Percentiles rank a stretch among this genome's conserved stretches.
Evolutionary conservation across 768 basidiomycete species (phyloP).

Genomic region (Boletus tylopilopsis): DNA sequence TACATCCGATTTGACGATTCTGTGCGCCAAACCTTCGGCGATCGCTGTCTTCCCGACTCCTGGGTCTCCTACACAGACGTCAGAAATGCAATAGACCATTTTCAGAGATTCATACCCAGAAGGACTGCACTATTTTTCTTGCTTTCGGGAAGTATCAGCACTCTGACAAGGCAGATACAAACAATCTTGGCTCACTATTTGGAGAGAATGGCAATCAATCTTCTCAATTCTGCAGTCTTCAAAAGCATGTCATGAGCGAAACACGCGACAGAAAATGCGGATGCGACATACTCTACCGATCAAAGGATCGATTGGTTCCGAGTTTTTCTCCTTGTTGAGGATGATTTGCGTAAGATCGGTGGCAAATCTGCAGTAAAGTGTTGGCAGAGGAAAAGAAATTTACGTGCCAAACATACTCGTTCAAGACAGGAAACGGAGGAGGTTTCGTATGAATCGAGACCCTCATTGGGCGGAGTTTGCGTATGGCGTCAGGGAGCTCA

Average conservation of each 20-base stretch:
- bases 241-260: background rate
- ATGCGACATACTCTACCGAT: background rate
- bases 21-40: background rate
- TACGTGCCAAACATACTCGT: background rate
- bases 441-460: background rate
- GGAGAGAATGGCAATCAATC: background rate
- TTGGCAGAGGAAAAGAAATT: background rate
- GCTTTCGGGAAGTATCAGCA: background rate
- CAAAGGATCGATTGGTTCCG: background rate
- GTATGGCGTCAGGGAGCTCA: background rate
- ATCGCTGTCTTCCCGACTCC: background rate
- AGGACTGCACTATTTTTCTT: background rate
- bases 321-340: background rate
- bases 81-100: background rate
- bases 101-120: background rate
- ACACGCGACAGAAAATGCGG: background rate
- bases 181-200: background rate
- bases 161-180: background rate
- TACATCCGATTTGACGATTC: background rate
- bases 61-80: background rate
- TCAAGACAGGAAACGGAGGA: background rate
- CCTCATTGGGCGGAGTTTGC: background rate
- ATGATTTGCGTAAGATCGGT: background rate
- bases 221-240: background rate
- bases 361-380: background rate